Evolutionary conservation across 805 yeast genomes (phyloP), one percentile per base, ranked within the genome.

Genomic region (Sungouiella blattae): DNA sequence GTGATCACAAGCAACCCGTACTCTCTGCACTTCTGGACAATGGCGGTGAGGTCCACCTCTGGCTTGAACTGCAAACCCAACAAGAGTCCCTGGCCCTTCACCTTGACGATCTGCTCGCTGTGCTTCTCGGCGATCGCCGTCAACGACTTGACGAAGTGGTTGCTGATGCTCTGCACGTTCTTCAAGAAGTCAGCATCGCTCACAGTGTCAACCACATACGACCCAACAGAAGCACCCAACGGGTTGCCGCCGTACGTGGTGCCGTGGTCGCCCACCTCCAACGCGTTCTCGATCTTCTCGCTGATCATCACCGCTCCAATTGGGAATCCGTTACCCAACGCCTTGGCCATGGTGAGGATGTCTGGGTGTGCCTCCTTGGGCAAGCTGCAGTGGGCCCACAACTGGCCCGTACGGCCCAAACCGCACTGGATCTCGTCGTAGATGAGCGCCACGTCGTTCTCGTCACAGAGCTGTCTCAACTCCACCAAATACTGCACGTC

Each of bases 221-320:
- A 66, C 4, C 88, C 96, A 32, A 93, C 76, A 43, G 89, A 77
- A 23, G 91, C 73, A 4, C 88, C 98, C 44, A 93, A 67, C 36
- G 98, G 98, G 60, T 93, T 93, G 37, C 98, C 98, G 44, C 98
- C 98, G 56, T 83, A 91, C 0, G 98, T 91, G 3, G 98, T 91
- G 37, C 98, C 98, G 57, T 91, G 98, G 56, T 93, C 98, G 39
- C 98, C 98, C 15, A 87, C 91, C 39, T 78, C 71, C 47, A 93
- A 66, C 2, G 69, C 76, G 8, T 68, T 59, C 54, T 88, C 95
- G 17, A 93, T 83, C 32, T 76, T 72, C 46, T 87, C 93, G 36
- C 86, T 77, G 39, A 91, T 79, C 75, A 93, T 75, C 2, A 95
- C 85, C 4, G 97, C 98, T 36, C 94, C 96, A 48, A 93, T 83